phyloP scores from a whole-genome alignment of 1,284 basidiomycete genomes.

The Moesziomyces sp. region DNA sequence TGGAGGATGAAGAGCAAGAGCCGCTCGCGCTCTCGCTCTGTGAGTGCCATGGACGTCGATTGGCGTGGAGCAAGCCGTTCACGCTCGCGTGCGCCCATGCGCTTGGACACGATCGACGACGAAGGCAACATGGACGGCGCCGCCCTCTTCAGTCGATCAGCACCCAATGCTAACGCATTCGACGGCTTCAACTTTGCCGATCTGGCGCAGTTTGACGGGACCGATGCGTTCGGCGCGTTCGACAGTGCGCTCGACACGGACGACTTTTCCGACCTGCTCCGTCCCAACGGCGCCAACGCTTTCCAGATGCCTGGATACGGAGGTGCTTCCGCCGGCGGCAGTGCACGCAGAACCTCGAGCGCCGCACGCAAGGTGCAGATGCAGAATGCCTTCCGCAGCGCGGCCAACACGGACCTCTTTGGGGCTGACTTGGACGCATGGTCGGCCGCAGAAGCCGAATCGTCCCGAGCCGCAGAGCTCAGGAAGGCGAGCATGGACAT shows the following conservation, averaged over 20 bases:
- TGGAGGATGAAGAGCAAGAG: conserved; percentile 67
- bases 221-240: conserved; percentile 34
- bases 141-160: conserved; percentile 49
- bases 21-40: conserved; percentile 69
- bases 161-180: conserved; percentile 32
- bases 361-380: conserved; percentile 47
- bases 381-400: conserved; percentile 57
- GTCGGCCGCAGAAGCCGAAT: conserved; percentile 26
- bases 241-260: conserved; percentile 45
- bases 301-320: conserved; percentile 11
- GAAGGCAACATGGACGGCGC: conserved; percentile 32
- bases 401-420: conserved; percentile 60
- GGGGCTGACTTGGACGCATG: conserved; percentile 44
- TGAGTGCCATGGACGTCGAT: conserved; percentile 89
- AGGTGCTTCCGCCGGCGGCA: conserved; percentile 5
- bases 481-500: conserved; percentile 53
- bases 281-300: conserved; percentile 8
- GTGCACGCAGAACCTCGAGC: conserved; percentile 26
- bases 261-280: conserved; percentile 36
- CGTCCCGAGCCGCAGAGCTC: conserved; percentile 16
- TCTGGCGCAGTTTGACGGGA: conserved; percentile 42
- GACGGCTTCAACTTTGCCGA: conserved; percentile 50
- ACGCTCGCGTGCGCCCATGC: conserved; percentile 81
- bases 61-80: conserved; percentile 93
- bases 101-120: conserved; percentile 52